Base-by-base conservation (phyloP, 352 stramenopile genomes). In the Globisporangium polare region DNA sequence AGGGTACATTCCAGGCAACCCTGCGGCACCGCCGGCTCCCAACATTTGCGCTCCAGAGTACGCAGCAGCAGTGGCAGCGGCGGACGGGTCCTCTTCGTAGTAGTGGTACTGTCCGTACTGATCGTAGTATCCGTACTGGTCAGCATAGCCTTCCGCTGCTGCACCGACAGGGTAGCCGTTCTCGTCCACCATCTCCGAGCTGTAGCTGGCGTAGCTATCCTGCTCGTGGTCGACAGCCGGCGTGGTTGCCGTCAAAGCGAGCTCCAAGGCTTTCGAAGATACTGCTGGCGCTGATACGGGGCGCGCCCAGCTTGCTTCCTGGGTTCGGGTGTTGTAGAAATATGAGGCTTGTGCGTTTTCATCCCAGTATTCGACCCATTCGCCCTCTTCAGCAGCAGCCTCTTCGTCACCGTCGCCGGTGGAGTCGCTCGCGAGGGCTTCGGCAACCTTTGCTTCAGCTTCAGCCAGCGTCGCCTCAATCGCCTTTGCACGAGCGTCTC, bases 351-450 rank as follows among this genome's bases (percentile, higher is more conserved):
- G 85, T 2, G 85, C 85, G 50, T 86, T 95, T 39, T 96, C 88
- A 65, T 96, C 88, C 88, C 86, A 95, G 66, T 95, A 95, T 62
- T 96, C 85, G 61, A 94, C 83, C 88, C 88, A 96, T 47, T 95
- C 83, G 6, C 89, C 82, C 7, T 71, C 57, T 24, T 62, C 77
- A 4, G 52, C 43, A 12, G 63, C 42, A 1, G 52, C 58, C 0
- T 60, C 50, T 3, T 31, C 66, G 45, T 67, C 59, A 29, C 53
- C 66, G 31, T 37, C 37, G 17, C 7, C 29, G n/a, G 2, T 47
- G 7, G 27, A 5, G 10, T 67, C 56, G 8, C n/a, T 47, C 8
- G 60, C 46, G 27, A 88, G 63, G 0, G 69, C 78, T 42, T 85
- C 66, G 1, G 69, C 73, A 41, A 89, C 69, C 59, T 89, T 74